These are phyloP conservation scores for barrel medic (Medicago truncatula) DNA, from an alignment of 306 rosid species.

Conservation along the genomic window DNA sequence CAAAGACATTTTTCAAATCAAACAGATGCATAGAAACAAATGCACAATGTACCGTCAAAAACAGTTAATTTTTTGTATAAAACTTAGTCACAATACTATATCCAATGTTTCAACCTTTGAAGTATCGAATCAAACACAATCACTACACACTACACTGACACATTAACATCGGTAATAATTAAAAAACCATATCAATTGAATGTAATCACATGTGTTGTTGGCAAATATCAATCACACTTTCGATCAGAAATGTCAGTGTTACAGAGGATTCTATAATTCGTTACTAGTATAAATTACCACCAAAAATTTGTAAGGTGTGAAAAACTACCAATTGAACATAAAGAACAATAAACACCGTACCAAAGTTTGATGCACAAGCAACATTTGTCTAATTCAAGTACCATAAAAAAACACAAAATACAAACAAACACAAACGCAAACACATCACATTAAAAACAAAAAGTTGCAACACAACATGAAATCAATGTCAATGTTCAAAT, in stretches of 20 bases:
- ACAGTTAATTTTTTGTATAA: no score
- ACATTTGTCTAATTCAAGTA: not conserved
- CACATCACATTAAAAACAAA: not conserved
- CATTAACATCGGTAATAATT: not conserved
- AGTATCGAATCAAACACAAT: no score
- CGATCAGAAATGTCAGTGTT: not conserved
- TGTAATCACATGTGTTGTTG: not conserved
- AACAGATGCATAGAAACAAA: not conserved
- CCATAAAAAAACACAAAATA: not conserved
- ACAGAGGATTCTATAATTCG: not conserved
- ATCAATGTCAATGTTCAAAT: not conserved
- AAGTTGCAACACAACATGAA: constrained; percentile 7
- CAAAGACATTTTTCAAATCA: not conserved
- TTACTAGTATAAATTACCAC: no score
- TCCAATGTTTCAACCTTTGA: not conserved
- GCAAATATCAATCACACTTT: not conserved
- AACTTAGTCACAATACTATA: not conserved
- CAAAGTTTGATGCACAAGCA: not conserved
- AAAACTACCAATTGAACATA: no score
- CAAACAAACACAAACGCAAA: not conserved
- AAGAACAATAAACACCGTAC: not conserved
- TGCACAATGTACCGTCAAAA: no score
- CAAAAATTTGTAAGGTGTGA: no score
- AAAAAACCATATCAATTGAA: not conserved
- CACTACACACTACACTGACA: not conserved